These are phyloP conservation scores for Fusarium anguioides DNA, from an alignment of 2,329 filamentous ascomycete species.

Conservation along the genomic window DNA sequence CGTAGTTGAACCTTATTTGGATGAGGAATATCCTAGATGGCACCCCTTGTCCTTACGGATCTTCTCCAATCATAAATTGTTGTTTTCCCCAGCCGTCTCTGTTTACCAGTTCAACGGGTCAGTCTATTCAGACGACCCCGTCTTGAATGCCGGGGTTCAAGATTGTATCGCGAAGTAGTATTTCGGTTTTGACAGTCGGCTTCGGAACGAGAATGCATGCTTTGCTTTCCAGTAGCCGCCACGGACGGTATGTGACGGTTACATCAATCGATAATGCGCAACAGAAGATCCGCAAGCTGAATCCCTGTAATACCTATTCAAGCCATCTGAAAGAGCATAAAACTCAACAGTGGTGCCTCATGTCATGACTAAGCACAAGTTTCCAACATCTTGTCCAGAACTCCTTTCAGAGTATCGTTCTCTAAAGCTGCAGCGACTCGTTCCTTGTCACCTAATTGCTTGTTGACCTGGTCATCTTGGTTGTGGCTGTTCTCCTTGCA, in stretches of 20 bases:
- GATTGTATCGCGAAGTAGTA: conserved; percentile 23
- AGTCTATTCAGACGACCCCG: conserved; percentile 14
- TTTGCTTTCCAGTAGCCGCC: background rate
- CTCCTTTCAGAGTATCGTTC: conserved; percentile 88
- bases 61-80: conserved; percentile 35
- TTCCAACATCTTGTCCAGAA: conserved; percentile 93
- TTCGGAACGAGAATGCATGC: conserved; percentile 13
- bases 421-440: conserved; percentile 93
- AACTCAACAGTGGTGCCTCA: background rate
- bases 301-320: conserved; percentile 4
- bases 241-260: background rate
- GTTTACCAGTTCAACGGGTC: conserved; percentile 27
- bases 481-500: conserved; percentile 98
- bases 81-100: conserved; percentile 9
- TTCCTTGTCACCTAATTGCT: conserved; percentile 97
- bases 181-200: conserved; percentile 15
- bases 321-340: background rate
- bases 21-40: conserved; percentile 27
- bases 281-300: conserved; percentile 7
- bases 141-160: conserved; percentile 29
- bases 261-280: background rate
- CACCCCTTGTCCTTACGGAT: conserved; percentile 18
- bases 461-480: conserved; percentile 95
- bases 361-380: conserved; percentile 71
- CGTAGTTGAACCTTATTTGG: conserved; percentile 40